A percentile compares a stretch with the other conserved stretches of the same genome.
phyloP scores from a whole-genome alignment of 2,329 filamentous ascomycete species.

The Xylaria sp. region DNA sequence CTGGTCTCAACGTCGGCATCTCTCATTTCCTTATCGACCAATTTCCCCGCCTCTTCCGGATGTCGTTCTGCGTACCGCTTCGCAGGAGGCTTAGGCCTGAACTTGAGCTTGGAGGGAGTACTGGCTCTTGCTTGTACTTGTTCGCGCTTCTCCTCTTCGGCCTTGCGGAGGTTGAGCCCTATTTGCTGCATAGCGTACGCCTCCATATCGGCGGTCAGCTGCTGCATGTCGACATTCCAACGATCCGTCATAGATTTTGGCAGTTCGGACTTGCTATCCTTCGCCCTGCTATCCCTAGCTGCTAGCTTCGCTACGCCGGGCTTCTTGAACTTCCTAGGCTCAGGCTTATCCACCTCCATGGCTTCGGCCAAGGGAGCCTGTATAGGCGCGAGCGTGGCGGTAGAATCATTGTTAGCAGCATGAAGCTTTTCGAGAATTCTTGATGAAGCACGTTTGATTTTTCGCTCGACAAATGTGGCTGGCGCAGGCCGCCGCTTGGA shows the following conservation, averaged over 20 bases:
- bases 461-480: slow-evolving; percentile 68
- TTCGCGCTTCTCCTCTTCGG: slow-evolving; percentile 56
- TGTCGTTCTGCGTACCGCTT: slow-evolving; percentile 68
- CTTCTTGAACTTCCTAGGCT: slow-evolving; percentile 50
- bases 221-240: slow-evolving; percentile 54
- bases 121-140: slow-evolving; percentile 40
- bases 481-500: slow-evolving; percentile 58
- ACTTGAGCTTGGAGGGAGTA: slow-evolving; percentile 52
- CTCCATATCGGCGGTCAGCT: slow-evolving; percentile 50
- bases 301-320: slow-evolving; percentile 49
- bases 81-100: slow-evolving; percentile 66
- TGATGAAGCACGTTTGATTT: slow-evolving; percentile 50
- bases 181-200: slow-evolving; percentile 69
- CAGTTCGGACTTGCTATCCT: slow-evolving; percentile 43
- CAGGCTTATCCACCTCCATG: slow-evolving; percentile 44
- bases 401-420: slow-evolving; percentile 33
- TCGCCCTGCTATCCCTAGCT: slow-evolving; percentile 35
- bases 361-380: slow-evolving; percentile 29
- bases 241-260: slow-evolving; percentile 48
- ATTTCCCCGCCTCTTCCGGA: slow-evolving; percentile 53
- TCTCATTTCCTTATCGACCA: slow-evolving; percentile 45
- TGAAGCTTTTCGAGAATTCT: slow-evolving; percentile 42
- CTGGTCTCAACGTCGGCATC: slow-evolving; percentile 52
- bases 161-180: slow-evolving; percentile 61
- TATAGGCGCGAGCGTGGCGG: slow-evolving; percentile 15